Evolutionary conservation across 306 rosid species (phyloP).

Genomic region (Dalbergia cultrata): DNA sequence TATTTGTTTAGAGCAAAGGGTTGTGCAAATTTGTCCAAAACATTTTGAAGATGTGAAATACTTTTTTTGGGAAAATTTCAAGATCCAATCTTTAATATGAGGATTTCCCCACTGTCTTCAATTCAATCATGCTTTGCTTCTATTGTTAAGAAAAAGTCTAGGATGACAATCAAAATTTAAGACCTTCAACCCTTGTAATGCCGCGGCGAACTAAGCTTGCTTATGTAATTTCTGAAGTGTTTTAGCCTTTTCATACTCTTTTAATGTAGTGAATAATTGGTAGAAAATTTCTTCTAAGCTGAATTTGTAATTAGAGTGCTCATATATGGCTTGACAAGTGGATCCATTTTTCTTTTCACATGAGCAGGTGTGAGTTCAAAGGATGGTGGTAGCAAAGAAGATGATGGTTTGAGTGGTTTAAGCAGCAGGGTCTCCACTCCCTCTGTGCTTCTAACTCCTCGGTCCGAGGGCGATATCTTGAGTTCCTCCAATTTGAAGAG

Average conservation of each 20-base stretch:
- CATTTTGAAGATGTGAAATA: not conserved
- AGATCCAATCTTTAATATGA: not conserved
- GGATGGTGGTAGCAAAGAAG: conserved; percentile 47
- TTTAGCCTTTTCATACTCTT: conserved; percentile 32
- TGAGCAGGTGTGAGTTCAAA: conserved; percentile 63
- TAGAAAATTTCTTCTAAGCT: conserved; percentile 9
- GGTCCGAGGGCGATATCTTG: conserved; percentile 93
- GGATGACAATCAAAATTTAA: conserved; percentile 1
- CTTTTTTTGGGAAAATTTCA: conserved; percentile 25
- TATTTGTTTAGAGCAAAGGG: conserved; percentile 19
- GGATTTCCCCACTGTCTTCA: conserved; percentile 29
- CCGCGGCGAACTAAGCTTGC: not conserved
- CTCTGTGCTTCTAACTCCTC: conserved; percentile 76
- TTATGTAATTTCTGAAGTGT: conserved; percentile 22
- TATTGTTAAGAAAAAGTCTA: conserved; percentile 27
- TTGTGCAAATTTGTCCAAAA: not conserved
- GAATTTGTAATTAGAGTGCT: conserved; percentile 25
- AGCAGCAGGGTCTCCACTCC: conserved; percentile 65
- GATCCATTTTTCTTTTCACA: conserved; percentile 27
- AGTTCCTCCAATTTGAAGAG: conserved; percentile 79
- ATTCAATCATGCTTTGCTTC: conserved; percentile 35
- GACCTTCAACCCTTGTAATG: conserved; percentile 20
- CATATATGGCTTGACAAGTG: conserved; percentile 35
- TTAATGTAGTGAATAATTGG: conserved; percentile 30
- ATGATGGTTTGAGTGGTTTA: conserved; percentile 46